Evolutionary conservation across 805 yeast species (phyloP).

Genomic region (Pichia phayaonensis): DNA sequence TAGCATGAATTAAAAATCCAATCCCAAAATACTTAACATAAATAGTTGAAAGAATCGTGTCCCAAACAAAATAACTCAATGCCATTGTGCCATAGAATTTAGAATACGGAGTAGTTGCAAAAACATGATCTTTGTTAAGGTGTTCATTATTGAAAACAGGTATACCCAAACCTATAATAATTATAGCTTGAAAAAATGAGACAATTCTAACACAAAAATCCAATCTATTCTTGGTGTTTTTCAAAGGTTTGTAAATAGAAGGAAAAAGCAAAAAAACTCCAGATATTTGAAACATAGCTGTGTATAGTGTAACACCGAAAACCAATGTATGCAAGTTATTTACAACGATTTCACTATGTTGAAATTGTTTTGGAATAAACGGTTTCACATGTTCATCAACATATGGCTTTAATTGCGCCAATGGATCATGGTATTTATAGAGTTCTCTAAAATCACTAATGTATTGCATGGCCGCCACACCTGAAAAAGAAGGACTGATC

Average conservation of each 20-base stretch:
- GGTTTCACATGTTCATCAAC: conserved; percentile 18
- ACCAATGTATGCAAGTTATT: conserved; percentile 18
- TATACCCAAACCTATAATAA: conserved; percentile 25
- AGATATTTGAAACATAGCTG: conserved; percentile 13
- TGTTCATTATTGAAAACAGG: conserved; percentile 25
- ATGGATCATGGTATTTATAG: conserved; percentile 21
- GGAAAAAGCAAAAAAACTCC: conserved; percentile 14
- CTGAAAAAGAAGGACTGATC: neutral
- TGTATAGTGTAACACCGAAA: conserved; percentile 15
- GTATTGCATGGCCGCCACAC: conserved; percentile 1
- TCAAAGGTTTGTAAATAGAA: conserved; percentile 10
- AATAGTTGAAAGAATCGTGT: conserved; percentile 23
- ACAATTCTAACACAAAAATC: conserved; percentile 30
- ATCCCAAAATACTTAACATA: conserved; percentile 26
- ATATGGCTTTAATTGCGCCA: conserved; percentile 16
- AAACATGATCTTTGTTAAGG: conserved; percentile 24
- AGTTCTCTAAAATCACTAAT: conserved; percentile 5
- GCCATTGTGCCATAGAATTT: conserved; percentile 26
- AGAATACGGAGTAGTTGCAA: conserved; percentile 29
- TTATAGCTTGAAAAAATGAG: conserved; percentile 27
- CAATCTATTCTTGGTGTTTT: conserved; percentile 13
- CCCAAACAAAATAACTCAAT: conserved; percentile 31
- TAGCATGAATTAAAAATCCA: conserved; percentile 31
- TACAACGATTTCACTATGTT: conserved; percentile 8
- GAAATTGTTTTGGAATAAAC: conserved; percentile 8